Evolutionary conservation across 1,139 yeast species (phyloP), one percentile per base, ranked within the genome.

Genomic region (Saccharomyces pastorianus): DNA sequence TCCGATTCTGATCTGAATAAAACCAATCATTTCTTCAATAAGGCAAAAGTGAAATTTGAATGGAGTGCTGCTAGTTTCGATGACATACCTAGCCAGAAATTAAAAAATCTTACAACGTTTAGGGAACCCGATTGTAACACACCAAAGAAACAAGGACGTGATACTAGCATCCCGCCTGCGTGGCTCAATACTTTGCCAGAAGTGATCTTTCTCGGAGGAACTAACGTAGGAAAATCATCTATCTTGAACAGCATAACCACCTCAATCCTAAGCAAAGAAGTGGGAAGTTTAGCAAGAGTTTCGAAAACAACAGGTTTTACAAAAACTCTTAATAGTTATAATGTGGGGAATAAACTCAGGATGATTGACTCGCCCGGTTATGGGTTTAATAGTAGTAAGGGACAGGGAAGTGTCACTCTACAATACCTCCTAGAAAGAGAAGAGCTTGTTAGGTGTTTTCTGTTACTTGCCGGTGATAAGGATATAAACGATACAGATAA

Each of bases 361-460:
- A 64, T 89, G 6, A 79, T 89, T 1, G 97, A 89, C 66, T 81
- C 89, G 42, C 96, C 97, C 0, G 97, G 97, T 0, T 89, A 89
- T 65, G 97, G 97, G 2, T 74, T 70, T 26, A 79, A 74, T 61
- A 90, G 81, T 47, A 76, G 76, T 26, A 66, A 64, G 13, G 71
- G 74, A 58, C 96, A 89, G 65, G 96, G 96, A 1, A 71, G 78
- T 52, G 75, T 84, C 50, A 85, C 86, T 0, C 65, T 82, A 60
- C 80, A 82, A 44, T 89, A 88, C 63, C 69, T 89, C 7, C 67
- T 71, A 25, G 72, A 77, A 17, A 73, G 95, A 52, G 69, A 73
- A 47, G 78, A 76, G 41, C 72, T 90, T 29, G 72, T 79, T 42
- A 76, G 83, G 56, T 84, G 83, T 0, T 87, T 79, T 61, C 63